phyloP scores from a whole-genome alignment of 208 protist genomes.

The Acanthamoeba castellanii region DNA sequence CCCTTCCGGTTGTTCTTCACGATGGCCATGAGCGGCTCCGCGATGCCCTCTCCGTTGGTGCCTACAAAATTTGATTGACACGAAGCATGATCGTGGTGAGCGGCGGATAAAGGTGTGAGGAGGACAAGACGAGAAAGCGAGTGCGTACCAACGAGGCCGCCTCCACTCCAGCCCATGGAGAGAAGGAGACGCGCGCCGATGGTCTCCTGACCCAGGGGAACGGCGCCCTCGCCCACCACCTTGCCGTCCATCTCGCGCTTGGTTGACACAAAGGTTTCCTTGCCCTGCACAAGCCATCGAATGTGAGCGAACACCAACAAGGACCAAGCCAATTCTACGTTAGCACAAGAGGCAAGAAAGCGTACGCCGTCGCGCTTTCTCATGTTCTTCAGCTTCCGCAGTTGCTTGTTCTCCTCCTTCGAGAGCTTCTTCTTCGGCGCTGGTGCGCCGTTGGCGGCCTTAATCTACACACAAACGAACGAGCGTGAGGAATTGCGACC shows the following conservation, averaged over 20 bases:
- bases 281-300: neutral
- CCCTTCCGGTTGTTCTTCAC: slow-evolving; percentile 62
- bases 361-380: neutral
- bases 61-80: neutral
- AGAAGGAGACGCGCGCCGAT: slow-evolving; percentile 28
- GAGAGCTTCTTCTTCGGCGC: neutral
- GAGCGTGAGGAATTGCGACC: no score
- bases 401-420: neutral
- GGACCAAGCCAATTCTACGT: neutral
- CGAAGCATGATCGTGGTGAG: neutral
- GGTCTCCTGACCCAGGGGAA: neutral
- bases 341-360: neutral
- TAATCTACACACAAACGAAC: neutral
- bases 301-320: neutral
- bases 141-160: slow-evolving; percentile 1
- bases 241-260: slow-evolving; percentile 66
- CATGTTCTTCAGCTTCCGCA: slow-evolving; percentile 12
- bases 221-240: slow-evolving; percentile 49
- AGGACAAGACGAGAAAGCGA: neutral
- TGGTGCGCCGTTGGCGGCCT: neutral
- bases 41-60: slow-evolving; percentile 22
- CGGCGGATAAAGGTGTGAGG: neutral
- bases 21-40: slow-evolving; percentile 36
- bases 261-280: neutral
- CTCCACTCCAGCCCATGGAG: slow-evolving; percentile 55